A percentile compares a stretch with the other conserved stretches of the same genome.
These are phyloP conservation scores for Pleurotus cornucopiae DNA, from an alignment of 768 basidiomycete species.

Conservation along the genomic window DNA sequence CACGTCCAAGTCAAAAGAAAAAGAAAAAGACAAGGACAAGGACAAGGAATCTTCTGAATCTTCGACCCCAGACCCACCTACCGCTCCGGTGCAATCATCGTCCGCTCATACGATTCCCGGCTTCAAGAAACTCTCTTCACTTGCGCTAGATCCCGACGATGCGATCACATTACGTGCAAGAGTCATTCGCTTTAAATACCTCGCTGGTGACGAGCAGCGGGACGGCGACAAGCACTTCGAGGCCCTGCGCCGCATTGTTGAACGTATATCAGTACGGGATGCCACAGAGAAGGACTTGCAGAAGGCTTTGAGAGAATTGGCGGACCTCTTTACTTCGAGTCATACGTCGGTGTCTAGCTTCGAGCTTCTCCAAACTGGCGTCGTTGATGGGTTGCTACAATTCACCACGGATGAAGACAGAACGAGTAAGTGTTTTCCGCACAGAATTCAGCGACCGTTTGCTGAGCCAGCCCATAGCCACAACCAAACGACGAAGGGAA, in stretches of 20 bases:
- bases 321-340: constrained; percentile 71
- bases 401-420: constrained; percentile 72
- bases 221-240: constrained; percentile 62
- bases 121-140: constrained; percentile 65
- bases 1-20: constrained; percentile 42
- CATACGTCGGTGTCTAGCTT: constrained; percentile 89
- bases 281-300: constrained; percentile 61
- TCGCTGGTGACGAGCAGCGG: constrained; percentile 50
- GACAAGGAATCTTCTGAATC: constrained; percentile 28
- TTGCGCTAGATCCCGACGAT: constrained; percentile 81
- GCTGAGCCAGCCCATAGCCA: constrained; percentile 41
- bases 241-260: constrained; percentile 60
- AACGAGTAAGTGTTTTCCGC: constrained; percentile 38
- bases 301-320: constrained; percentile 68
- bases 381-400: constrained; percentile 81
- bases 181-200: constrained; percentile 81
- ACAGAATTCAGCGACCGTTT: constrained; percentile 4
- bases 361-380: constrained; percentile 89
- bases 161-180: constrained; percentile 89
- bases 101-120: constrained; percentile 50
- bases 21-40: constrained; percentile 40
- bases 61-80: constrained; percentile 33
- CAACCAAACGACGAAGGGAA: constrained; percentile 62
- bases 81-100: constrained; percentile 18
- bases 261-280: constrained; percentile 49